Conservation (phyloP, 768 basidiomycete species). For the Boletus rubescentipes region DNA sequence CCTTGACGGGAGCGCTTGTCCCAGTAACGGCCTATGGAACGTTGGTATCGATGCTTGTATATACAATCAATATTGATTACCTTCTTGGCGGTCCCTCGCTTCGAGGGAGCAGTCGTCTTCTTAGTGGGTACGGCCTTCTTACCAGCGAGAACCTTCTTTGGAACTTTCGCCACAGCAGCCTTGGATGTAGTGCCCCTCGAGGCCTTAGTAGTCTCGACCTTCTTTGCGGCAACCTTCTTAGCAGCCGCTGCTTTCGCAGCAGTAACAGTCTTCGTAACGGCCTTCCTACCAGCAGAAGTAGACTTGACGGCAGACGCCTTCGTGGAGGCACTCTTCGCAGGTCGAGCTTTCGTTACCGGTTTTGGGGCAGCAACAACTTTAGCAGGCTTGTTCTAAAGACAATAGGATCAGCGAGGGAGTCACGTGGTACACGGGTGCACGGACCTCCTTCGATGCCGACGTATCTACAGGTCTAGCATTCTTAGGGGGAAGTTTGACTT, state of each 20-base stretch:
- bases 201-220: slow-evolving; percentile 35
- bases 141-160: slow-evolving; percentile 35
- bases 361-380: slow-evolving; percentile 33
- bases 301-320: slow-evolving; percentile 27
- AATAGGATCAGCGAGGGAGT: slow-evolving; percentile 14
- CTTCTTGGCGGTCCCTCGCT: slow-evolving; percentile 64
- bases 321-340: slow-evolving; percentile 27
- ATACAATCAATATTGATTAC: slow-evolving; percentile 29
- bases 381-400: slow-evolving; percentile 28
- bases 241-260: slow-evolving; percentile 36
- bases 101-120: slow-evolving; percentile 42
- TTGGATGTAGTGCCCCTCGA: slow-evolving; percentile 21
- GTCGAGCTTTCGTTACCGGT: slow-evolving; percentile 20
- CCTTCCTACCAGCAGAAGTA: slow-evolving; percentile 24
- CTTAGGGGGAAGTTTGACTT: slow-evolving; percentile 73
- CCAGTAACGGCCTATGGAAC: slow-evolving; percentile 51
- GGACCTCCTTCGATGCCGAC: slow-evolving; percentile 59
- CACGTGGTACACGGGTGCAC: slow-evolving; percentile 28
- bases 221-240: slow-evolving; percentile 41
- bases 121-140: slow-evolving; percentile 36
- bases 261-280: slow-evolving; percentile 35
- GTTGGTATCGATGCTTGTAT: neutral
- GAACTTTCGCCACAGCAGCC: slow-evolving; percentile 19
- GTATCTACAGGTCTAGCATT: slow-evolving; percentile 43
- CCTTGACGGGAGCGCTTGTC: slow-evolving; percentile 38